Percentiles rank a stretch among this genome's conserved stretches.
These are phyloP conservation scores for Boletus hoseneyae DNA, from an alignment of 1,284 basidiomycete genomes.

Conservation along the genomic window DNA sequence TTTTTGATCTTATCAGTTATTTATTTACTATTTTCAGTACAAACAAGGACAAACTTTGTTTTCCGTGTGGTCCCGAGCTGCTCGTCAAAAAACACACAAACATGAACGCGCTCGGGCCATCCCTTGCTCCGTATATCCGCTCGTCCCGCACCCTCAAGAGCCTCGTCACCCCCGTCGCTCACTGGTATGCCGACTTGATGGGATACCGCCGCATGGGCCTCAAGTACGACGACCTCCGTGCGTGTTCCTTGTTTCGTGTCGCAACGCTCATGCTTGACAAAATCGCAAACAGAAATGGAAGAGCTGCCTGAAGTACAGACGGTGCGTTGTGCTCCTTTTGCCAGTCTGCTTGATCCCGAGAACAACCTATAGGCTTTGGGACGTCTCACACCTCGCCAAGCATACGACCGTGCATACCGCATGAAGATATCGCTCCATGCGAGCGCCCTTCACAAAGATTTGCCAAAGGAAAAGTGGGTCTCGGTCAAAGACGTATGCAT, in stretches of 20 bases:
- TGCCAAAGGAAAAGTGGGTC: conserved; percentile 87
- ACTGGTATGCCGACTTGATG: conserved; percentile 78
- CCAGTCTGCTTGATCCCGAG: background rate
- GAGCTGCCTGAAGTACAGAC: conserved; percentile 85
- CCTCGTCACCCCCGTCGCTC: conserved; percentile 77
- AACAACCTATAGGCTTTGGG: conserved; percentile 61
- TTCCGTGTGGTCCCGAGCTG: conserved; percentile 20
- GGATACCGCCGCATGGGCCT: conserved; percentile 91
- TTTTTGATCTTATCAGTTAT: conserved; percentile 25
- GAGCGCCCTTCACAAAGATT: conserved; percentile 76
- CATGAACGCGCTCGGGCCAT: conserved; percentile 71
- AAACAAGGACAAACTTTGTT: conserved; percentile 37
- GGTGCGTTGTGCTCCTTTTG: conserved; percentile 43
- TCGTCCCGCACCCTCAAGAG: conserved; percentile 64
- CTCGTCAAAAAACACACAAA: background rate
- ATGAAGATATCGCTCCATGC: conserved; percentile 75
- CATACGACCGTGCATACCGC: conserved; percentile 91
- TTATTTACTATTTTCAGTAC: conserved; percentile 6
- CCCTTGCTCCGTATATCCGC: conserved; percentile 76
- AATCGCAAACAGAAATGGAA: conserved; percentile 64
- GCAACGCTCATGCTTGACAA: conserved; percentile 7
- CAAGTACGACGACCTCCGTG: conserved; percentile 92
- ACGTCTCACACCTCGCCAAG: conserved; percentile 78
- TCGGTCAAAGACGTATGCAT: conserved; percentile 67
- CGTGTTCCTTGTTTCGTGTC: conserved; percentile 33